Base-by-base conservation (phyloP, 345 rosid genomes). In the Salix suchowensis region DNA sequence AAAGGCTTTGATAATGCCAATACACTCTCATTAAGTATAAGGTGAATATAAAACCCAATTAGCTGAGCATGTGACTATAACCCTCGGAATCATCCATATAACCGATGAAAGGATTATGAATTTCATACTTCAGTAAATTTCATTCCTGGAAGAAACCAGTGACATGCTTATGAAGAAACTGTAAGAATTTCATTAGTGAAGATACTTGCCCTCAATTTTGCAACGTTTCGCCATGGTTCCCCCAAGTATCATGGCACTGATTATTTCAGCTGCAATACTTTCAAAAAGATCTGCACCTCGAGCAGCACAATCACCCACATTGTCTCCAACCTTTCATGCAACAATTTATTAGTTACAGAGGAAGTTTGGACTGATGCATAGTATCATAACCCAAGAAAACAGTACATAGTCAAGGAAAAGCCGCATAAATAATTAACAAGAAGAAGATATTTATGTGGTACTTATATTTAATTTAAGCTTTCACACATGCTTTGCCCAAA, bases 271-370 rank as follows among this genome's bases (percentile, higher is more conserved):
- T 23, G 98, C 99, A 75, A 96, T 96, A 82, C 99, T 96, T 89
- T 96, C 99, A 81, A 96, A 96, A 77, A 96, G 97, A 86, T 96
- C 97, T 81, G 99, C 99, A 80, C 99, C 99, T 76, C 98, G 90
- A 68, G 98, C 98, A 83, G 99, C 99, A 89, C 98, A 96, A 84
- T 96, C 99, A 72, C 99, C 99, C 71, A 96, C 99, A 87, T 96
- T 96, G 83, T 94, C 99, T 83, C 98, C 97, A 75, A 96, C 99
- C 99, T 96, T 67, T 74, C 46, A 48, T 5, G 23, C 44, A 77
- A 23, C 73, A 79, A 66, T 67, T 48, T 24, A 26, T 30, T 7
- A 37, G 46, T 28, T 65, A 36, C 11, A 13, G 2, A 37, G 2
- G 50, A 72, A 23, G 64, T 4, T n/a, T 71, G 54, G 60, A 15